Conservation (phyloP, 2,329 filamentous ascomycete species). For the Dactylonectria estremocensis region DNA sequence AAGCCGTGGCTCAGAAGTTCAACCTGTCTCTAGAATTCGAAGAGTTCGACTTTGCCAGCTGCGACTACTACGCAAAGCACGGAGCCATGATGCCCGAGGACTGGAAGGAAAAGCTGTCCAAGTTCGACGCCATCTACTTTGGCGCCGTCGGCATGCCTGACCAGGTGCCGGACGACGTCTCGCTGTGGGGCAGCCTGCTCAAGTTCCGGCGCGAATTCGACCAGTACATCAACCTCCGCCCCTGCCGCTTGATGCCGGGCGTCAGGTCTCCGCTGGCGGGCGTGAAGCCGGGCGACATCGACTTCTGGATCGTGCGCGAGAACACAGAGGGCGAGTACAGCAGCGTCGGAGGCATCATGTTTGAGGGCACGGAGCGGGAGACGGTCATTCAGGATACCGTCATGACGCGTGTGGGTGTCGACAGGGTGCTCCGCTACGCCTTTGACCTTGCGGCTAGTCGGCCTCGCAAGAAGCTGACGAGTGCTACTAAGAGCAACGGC, state of each 20-base stretch:
- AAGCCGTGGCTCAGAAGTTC: constrained; percentile 64
- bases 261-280: constrained; percentile 70
- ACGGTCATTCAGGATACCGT: constrained; percentile 74
- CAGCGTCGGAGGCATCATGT: constrained; percentile 75
- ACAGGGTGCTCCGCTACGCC: constrained; percentile 74
- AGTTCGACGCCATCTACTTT: constrained; percentile 78
- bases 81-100: constrained; percentile 60
- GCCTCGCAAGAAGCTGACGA: constrained; percentile 72
- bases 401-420: constrained; percentile 73
- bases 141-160: constrained; percentile 74
- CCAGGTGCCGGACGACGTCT: constrained; percentile 75
- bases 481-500: constrained; percentile 78
- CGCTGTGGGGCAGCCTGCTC: constrained; percentile 77
- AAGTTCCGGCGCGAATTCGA: constrained; percentile 78
- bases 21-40: constrained; percentile 71
- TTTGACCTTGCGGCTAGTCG: constrained; percentile 74
- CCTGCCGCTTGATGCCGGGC: constrained; percentile 73
- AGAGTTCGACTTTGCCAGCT: constrained; percentile 77
- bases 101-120: constrained; percentile 67
- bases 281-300: constrained; percentile 70
- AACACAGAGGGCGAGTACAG: constrained; percentile 80
- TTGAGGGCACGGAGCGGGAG: constrained; percentile 72
- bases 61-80: constrained; percentile 68
- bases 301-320: constrained; percentile 78
- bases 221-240: constrained; percentile 79